Conservation (phyloP, 176 grass and related monocot genomes). For the Zea mays region Zm-B73-REFERENCE-NAM-5.0 NC_050104.1:158923001-158923500, state of each 20-base stretch:
- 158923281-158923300: not conserved
- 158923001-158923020: too few species aligned
- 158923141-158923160: not conserved
- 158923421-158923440: too few species aligned
- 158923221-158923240: conserved; percentile 11
- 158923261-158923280: not conserved
- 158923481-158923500: not conserved
- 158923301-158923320: too few species aligned
- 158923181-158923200: not conserved
- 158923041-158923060: too few species aligned
- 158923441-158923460: not conserved
- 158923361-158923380: not conserved
- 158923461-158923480: not conserved
- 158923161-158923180: not conserved
- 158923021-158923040: too few species aligned
- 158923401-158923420: not conserved
- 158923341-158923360: conserved; percentile 2
- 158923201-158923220: not conserved
- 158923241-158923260: not conserved
- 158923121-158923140: not conserved
- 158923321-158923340: too few species aligned
- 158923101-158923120: too few species aligned
- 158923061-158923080: too few species aligned
- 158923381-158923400: conserved; percentile 19
- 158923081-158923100: too few species aligned